Base-by-base conservation (phyloP, 106 monocot genomes). In the Platanthera zijinensis region DNA sequence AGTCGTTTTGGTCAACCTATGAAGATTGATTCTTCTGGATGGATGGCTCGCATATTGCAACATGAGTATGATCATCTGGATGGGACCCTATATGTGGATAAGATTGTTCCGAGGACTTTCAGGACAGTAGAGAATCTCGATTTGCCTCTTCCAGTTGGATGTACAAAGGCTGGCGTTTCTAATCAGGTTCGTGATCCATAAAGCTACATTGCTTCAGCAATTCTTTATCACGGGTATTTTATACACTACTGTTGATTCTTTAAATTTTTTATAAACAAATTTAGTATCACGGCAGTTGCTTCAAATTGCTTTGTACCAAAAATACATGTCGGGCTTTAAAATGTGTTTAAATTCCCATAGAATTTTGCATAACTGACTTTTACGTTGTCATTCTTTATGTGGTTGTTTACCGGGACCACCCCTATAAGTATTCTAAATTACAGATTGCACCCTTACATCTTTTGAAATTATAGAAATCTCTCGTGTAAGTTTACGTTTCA, bases 41-140 rank as follows among this genome's bases (percentile, higher is more conserved):
- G 96, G 96, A 91, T 93, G 59, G 93, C 96, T 51, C 89, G 96
- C 1, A 97, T 97, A 72, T 76, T 97, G 46, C 96, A 97, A 61
- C 96, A 93, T 48, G 93, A 97, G 77, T 97, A 83, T 39, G 96
- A 97, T 82, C 96, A 97, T 82, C 79, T 97, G 48, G 89, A 93
- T 74, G 96, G 96, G 61, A 93, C 82, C 2, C 79, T 93, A 51
- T 97, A 93, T 79, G 93, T 93, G 49, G 96, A 97, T 74, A 97
- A 85, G 80, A 91, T 93, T 74, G 72, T 97, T 8, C 90, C 93
- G 15, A 89, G 86, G 67, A 97, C 96, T 75, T 97, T 97, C 69
- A 79, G 96, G 77, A 89, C 81, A 9, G 87, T 89, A 47, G 83
- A 90, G 62, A 97, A 97, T 83, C 71, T 97, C 77, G 79, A 83